Conservation (phyloP, 208 protist species). For the Wallacemonas sp. region DNA sequence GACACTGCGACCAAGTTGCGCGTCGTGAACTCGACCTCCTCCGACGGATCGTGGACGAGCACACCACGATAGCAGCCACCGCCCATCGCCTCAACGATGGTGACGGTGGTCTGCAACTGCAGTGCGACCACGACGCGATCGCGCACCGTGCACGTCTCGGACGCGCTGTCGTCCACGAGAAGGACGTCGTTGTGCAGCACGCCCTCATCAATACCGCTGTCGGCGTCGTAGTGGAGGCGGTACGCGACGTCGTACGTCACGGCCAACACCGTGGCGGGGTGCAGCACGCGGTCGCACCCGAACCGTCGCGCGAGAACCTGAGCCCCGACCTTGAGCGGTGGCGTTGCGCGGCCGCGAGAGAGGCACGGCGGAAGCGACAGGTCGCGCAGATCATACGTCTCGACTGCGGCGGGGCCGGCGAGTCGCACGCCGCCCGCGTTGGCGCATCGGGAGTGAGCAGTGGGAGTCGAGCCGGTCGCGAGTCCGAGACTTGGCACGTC, state of each 20-base stretch:
- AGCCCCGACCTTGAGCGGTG: constrained; percentile 55
- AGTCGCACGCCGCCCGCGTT: not conserved
- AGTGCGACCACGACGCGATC: constrained; percentile 61
- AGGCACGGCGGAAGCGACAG: constrained; percentile 51
- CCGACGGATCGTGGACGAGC: constrained; percentile 96
- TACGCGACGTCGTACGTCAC: constrained; percentile 65
- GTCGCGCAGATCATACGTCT: constrained; percentile 39
- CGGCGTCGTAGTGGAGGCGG: constrained; percentile 51
- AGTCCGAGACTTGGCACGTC: no score
- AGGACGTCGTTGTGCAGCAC: constrained; percentile 77
- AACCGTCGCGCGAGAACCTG: constrained; percentile 57
- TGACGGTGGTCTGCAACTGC: constrained; percentile 40
- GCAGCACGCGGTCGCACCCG: constrained; percentile 37
- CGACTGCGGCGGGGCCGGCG: constrained; percentile 3
- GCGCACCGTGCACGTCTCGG: constrained; percentile 57
- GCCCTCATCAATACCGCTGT: constrained; percentile 46
- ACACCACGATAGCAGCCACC: constrained; percentile 55
- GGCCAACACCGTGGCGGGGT: constrained; percentile 46
- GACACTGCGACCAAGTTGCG: constrained; percentile 64
- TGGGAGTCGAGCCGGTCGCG: no score
- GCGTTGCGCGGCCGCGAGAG: constrained; percentile 34
- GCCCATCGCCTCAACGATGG: constrained; percentile 59
- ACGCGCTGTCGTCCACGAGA: constrained; percentile 37
- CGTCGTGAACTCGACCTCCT: constrained; percentile 89
- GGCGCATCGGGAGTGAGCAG: no score